These are phyloP conservation scores for Aspergillus tamarii DNA, from an alignment of 2,329 filamentous ascomycete species.

Conservation along the genomic window DNA sequence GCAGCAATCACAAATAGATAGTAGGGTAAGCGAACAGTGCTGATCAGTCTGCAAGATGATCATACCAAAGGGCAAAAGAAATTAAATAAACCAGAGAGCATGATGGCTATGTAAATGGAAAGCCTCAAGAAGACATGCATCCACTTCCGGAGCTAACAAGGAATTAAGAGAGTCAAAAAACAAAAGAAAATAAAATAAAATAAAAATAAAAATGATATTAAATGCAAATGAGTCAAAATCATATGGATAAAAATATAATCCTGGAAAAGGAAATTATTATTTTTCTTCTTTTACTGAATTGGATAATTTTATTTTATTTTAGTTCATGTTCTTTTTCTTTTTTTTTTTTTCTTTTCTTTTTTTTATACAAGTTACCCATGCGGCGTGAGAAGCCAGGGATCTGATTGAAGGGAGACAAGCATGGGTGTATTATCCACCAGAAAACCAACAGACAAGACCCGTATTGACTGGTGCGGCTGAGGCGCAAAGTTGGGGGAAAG, in stretches of 20 bases:
- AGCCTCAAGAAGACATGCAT: slow-evolving; percentile 3
- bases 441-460: slow-evolving; percentile 9
- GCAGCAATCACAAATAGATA: slow-evolving; percentile 2
- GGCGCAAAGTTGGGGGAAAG: slow-evolving; percentile 12
- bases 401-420: not conserved
- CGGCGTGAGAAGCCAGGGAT: not conserved
- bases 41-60: slow-evolving; percentile 14
- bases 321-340: not conserved
- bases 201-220: slow-evolving; percentile 2
- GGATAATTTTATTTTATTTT: not conserved
- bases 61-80: slow-evolving; percentile 4
- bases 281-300: not conserved
- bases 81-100: not conserved
- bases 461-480: slow-evolving; percentile 12
- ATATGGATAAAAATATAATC: not conserved
- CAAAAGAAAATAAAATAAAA: not conserved
- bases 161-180: not conserved
- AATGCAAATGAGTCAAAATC: not conserved
- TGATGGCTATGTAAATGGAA: slow-evolving; percentile 9
- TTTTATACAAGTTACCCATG: not conserved
- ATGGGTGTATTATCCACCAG: not conserved
- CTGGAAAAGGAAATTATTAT: not conserved
- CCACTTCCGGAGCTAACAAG: not conserved
- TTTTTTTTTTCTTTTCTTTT: not conserved
- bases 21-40: slow-evolving; percentile 12